Base-by-base conservation (phyloP, 495 filamentous ascomycete genomes). In the Neurospora tetrasperma region DNA sequence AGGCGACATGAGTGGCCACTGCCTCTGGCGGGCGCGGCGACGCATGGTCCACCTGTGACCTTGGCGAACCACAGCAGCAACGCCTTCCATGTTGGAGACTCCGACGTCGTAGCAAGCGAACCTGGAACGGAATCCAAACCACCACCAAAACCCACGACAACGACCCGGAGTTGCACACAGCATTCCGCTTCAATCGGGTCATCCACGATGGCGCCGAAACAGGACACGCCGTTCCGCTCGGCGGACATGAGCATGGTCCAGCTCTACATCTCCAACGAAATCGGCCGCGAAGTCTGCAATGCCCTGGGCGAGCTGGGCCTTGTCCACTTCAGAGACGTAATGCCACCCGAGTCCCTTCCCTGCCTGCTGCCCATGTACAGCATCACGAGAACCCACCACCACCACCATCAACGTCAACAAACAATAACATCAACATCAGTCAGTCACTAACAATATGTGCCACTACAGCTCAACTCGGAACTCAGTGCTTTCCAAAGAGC, bases 201-300 rank as follows among this genome's bases (percentile, higher is more conserved):
- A 77, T 74, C 77, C 81, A 79, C 70, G 69, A 89, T 89, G 87
- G 87, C 83, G 78, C 83, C 85, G 75, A 78, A 82, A 77, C 85
- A 91, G 84, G 94, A 98, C 83, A 97, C 93, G 83, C 91, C 97
- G 86, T 98, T 99, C 91, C 96, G 96, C 86, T 98, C 96, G 80
- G 91, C 94, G 92, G 94, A 98, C 84, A 99, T 99, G 96, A 97
- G 94, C 88, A 90, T 99, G 89, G 96, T 96, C 80, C 96, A 98
- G 88, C 91, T 99, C 77, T 99, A 98, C 84, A 94, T 98, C 78
- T 93, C 96, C 75, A 98, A 97, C 78, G 96, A 99, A 86, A 98
- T 98, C 74, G 94, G 96, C 76, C 89, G 96, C 81, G 96, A 99
- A 86, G 94, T 97, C 75, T 93, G 98, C 72, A 97, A 93, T 80